Conservation (phyloP, 2,329 filamentous ascomycete species). For the Fusarium nygamai region DNA sequence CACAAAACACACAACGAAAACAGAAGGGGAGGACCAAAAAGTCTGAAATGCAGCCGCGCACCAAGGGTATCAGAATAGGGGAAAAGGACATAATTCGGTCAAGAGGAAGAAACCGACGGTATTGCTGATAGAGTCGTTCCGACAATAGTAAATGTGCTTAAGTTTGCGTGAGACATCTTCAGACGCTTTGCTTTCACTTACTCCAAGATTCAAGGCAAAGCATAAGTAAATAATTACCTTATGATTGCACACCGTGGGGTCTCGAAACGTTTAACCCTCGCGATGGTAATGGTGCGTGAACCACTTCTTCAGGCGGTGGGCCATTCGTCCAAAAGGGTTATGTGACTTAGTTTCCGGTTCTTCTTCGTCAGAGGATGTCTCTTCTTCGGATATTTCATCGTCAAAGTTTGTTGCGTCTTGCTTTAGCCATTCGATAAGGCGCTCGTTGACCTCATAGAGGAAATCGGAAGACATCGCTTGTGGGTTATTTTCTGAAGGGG, state of each 20-base stretch:
- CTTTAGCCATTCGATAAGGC: neutral
- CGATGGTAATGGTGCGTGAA: fast-evolving
- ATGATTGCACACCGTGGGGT: fast-evolving
- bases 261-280: fast-evolving
- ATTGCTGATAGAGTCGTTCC: neutral
- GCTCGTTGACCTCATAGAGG: neutral
- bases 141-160: too few relatives aligned
- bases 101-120: fast-evolving
- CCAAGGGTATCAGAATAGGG: neutral
- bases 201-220: too few relatives aligned
- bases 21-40: neutral
- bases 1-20: neutral
- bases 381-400: too few relatives aligned
- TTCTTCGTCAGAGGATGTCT: fast-evolving
- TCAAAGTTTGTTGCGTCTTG: fast-evolving
- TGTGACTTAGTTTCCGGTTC: fast-evolving
- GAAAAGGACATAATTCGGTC: fast-evolving
- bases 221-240: fast-evolving
- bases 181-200: neutral
- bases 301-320: neutral
- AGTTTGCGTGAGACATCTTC: neutral
- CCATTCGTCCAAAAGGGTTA: neutral
- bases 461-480: neutral
- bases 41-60: neutral
- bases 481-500: fast-evolving